These are phyloP conservation scores for Naumovozyma baii DNA, from an alignment of 805 yeast species.

Conservation along the genomic window DNA sequence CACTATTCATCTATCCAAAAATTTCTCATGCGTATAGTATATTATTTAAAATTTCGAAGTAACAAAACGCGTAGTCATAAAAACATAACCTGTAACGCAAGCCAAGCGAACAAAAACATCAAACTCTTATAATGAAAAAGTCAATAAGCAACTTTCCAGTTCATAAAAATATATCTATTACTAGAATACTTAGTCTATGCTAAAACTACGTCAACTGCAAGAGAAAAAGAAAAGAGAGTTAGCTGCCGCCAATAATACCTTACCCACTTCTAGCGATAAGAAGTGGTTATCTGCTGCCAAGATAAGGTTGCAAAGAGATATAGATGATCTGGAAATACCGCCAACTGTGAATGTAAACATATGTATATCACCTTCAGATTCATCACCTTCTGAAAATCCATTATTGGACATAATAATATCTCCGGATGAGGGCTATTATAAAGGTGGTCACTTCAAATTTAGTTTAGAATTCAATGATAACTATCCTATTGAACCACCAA, in stretches of 20 bases:
- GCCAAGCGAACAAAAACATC: too few relatives aligned
- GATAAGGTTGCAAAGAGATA: slow-evolving; percentile 20
- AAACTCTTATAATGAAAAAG: too few relatives aligned
- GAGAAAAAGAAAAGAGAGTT: slow-evolving; percentile 13
- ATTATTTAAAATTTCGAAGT: too few relatives aligned
- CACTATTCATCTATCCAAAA: too few relatives aligned
- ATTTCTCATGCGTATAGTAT: too few relatives aligned
- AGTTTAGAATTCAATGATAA: slow-evolving; percentile 54
- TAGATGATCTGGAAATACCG: slow-evolving; percentile 19
- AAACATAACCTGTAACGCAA: too few relatives aligned
- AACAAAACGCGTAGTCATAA: too few relatives aligned
- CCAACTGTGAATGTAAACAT: slow-evolving; percentile 12
- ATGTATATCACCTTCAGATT: slow-evolving; percentile 4
- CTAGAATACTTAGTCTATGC: too few relatives aligned
- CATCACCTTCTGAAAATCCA: slow-evolving; percentile 6
- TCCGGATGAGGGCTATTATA: slow-evolving; percentile 27
- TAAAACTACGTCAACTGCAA: slow-evolving; percentile 22
- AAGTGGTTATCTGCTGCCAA: slow-evolving; percentile 11
- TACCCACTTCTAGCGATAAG: neutral
- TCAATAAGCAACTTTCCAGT: too few relatives aligned
- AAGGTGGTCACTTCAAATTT: slow-evolving; percentile 40
- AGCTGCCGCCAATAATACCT: neutral
- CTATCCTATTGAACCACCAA: slow-evolving; percentile 91
- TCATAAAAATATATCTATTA: too few relatives aligned
- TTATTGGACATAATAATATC: slow-evolving; percentile 11